Conservation (phyloP, 164 flowering plant species). For the Vitis riparia region DNA sequence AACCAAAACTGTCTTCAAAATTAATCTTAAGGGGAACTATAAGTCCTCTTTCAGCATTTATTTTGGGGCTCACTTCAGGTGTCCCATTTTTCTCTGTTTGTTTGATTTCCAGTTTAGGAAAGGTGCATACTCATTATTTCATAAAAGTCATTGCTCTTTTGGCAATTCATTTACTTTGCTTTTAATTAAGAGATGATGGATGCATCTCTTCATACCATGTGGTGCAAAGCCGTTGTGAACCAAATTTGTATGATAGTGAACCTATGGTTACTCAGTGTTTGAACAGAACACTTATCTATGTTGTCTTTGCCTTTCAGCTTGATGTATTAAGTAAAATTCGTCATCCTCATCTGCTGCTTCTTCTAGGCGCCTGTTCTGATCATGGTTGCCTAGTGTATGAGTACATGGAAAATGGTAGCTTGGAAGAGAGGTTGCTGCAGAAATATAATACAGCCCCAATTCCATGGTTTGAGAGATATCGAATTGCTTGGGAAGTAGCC, state of each 20-base stretch:
- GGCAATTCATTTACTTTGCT: too few species aligned
- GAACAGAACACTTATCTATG: neutral
- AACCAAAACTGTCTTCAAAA: neutral
- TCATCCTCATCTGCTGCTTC: conserved; percentile 88
- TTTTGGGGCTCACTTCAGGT: neutral
- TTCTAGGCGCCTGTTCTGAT: conserved; percentile 88
- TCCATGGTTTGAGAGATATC: conserved; percentile 75
- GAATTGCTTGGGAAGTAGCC: conserved; percentile 92
- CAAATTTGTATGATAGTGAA: too few species aligned
- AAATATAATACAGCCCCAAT: conserved; percentile 53
- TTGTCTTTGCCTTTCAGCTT: conserved; percentile 50
- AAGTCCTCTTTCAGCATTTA: neutral
- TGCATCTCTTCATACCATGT: neutral
- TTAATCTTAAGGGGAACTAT: neutral
- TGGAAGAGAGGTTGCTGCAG: conserved; percentile 61
- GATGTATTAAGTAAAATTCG: conserved; percentile 73
- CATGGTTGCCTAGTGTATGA: conserved; percentile 88
- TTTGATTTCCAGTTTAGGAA: neutral
- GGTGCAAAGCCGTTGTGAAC: neutral
- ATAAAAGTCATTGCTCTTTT: too few species aligned
- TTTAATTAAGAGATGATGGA: too few species aligned
- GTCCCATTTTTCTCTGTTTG: neutral
- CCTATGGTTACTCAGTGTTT: neutral
- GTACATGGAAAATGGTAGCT: conserved; percentile 89
- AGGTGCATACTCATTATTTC: neutral